Evolutionary conservation across 2,329 filamentous ascomycete genomes (phyloP), one percentile per base, ranked within the genome.

Genomic region (Diaporthe nobilis): DNA sequence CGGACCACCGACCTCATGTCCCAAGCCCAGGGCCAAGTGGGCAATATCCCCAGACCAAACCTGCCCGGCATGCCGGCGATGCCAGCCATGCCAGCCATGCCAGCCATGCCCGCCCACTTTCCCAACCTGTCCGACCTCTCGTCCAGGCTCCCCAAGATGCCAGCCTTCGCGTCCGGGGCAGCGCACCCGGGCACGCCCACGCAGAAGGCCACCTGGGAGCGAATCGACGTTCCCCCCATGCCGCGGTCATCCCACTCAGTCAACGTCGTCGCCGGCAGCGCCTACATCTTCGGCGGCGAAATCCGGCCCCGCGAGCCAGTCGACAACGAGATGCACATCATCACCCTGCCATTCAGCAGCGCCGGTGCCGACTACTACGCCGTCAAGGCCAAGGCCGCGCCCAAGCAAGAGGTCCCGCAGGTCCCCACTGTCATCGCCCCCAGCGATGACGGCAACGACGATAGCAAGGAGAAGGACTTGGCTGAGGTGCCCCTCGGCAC

Each of bases 211-310:
- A 92, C 90, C 70, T 93, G 91, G 91, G 87, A 92, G 80, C 89
- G 88, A 79, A 86, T 93, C 79, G 81, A 87, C 55, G 81, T 90
- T 47, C 87, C 89, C 4, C 78, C 86, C 1, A 87, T 95, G 10
- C 90, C 91, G 53, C 92, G 94, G 72, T 96, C 94, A 1, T 95
- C 94, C 0, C 94, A 97, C 81, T 89, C 90, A 4, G 82, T 95
- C 79, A 89, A 94, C 58, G 86, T 93, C 55, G 83, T 93, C 31
- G 86, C 85, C 61, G 85, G 88, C 20, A 87, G 86, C n/a, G 88
- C 90, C 60, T 88, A 87, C 80, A 79, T 97, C 80, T 97, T 95
- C 81, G 95, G 95, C 76, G 95, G 95, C 78, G 94, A 97, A 82
- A 84, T 92, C 75, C 84, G 86, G 42, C 88, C 91, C 1, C 87